A percentile compares a stretch with the other conserved stretches of the same genome.
These are phyloP conservation scores for Scolecobasidium constrictum DNA, from an alignment of 2,329 filamentous ascomycete genomes.

Conservation along the genomic window DNA sequence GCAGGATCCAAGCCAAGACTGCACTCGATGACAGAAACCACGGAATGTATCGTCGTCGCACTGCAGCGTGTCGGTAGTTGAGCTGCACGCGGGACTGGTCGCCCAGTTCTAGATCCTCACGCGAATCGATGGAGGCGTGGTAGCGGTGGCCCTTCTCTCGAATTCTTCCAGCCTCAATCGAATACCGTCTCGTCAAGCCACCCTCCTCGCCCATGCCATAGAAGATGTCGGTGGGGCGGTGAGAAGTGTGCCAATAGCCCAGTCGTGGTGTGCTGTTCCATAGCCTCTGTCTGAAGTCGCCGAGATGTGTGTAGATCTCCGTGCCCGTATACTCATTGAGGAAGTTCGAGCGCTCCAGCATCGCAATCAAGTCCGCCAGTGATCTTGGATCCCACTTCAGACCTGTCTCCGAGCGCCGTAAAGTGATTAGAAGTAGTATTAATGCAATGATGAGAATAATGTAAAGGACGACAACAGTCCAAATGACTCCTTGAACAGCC, in stretches of 20 bases:
- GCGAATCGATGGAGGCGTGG: slow-evolving; percentile 11
- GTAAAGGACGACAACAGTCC: slow-evolving; percentile 68
- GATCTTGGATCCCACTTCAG: slow-evolving; percentile 77
- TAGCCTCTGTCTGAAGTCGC: slow-evolving; percentile 43
- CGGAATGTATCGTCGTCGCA: slow-evolving; percentile 59
- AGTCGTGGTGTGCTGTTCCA: slow-evolving; percentile 56
- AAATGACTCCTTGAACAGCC: slow-evolving; percentile 64
- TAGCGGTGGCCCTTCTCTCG: slow-evolving; percentile 29
- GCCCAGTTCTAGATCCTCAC: slow-evolving; percentile 9
- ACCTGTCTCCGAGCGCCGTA: slow-evolving; percentile 57
- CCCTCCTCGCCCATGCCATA: slow-evolving; percentile 66
- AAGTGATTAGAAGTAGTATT: slow-evolving; percentile 50
- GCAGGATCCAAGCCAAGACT: slow-evolving; percentile 51
- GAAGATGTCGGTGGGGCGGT: slow-evolving; percentile 56
- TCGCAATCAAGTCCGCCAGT: slow-evolving; percentile 66
- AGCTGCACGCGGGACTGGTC: slow-evolving; percentile 36
- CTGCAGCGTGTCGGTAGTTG: slow-evolving; percentile 38
- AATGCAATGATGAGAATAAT: slow-evolving; percentile 50
- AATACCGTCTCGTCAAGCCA: slow-evolving; percentile 39
- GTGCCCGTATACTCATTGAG: slow-evolving; percentile 60
- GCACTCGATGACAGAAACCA: slow-evolving; percentile 62
- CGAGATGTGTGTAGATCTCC: slow-evolving; percentile 45
- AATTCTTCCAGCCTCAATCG: slow-evolving; percentile 35
- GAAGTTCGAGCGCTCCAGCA: slow-evolving; percentile 72
- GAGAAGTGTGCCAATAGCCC: slow-evolving; percentile 75